A percentile compares a stretch with the other conserved stretches of the same genome.
phyloP scores from a whole-genome alignment of 768 basidiomycete species.

The Hypholoma sublateritium region DNA sequence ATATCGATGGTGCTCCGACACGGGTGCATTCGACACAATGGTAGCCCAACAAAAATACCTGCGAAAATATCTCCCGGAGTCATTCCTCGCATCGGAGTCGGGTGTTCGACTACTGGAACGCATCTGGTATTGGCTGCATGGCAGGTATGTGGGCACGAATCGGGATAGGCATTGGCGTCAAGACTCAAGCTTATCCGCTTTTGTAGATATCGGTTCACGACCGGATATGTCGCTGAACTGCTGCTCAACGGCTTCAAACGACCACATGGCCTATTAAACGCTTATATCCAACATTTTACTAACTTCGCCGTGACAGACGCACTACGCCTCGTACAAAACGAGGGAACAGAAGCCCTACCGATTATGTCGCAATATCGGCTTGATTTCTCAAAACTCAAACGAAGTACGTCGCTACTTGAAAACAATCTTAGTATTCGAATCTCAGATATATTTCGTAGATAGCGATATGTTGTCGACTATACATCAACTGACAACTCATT shows the following conservation, averaged over 20 bases:
- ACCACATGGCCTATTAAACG: constrained; percentile 40
- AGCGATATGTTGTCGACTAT: constrained; percentile 37
- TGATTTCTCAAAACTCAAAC: constrained; percentile 41
- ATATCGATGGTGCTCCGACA: constrained; percentile 46
- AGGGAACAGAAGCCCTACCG: constrained; percentile 26
- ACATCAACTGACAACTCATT: constrained; percentile 36
- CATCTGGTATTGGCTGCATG: constrained; percentile 45
- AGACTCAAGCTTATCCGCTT: background rate
- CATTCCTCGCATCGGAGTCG: constrained; percentile 24
- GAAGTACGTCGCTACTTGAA: constrained; percentile 27
- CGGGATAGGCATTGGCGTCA: background rate
- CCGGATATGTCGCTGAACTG: constrained; percentile 41
- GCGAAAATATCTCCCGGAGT: constrained; percentile 34
- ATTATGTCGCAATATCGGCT: constrained; percentile 36
- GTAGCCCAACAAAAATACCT: constrained; percentile 35
- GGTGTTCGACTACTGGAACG: constrained; percentile 36
- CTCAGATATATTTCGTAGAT: constrained; percentile 21
- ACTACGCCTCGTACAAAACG: constrained; percentile 25
- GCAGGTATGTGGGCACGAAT: constrained; percentile 29
- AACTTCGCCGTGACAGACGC: constrained; percentile 40
- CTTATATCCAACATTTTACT: constrained; percentile 41
- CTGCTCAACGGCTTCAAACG: constrained; percentile 35
- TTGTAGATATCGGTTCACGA: constrained; percentile 44
- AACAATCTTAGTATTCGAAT: background rate
- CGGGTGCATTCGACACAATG: constrained; percentile 38